Base-by-base conservation (phyloP, 2,329 filamentous ascomycete species). In the Xylaria sp. region DNA sequence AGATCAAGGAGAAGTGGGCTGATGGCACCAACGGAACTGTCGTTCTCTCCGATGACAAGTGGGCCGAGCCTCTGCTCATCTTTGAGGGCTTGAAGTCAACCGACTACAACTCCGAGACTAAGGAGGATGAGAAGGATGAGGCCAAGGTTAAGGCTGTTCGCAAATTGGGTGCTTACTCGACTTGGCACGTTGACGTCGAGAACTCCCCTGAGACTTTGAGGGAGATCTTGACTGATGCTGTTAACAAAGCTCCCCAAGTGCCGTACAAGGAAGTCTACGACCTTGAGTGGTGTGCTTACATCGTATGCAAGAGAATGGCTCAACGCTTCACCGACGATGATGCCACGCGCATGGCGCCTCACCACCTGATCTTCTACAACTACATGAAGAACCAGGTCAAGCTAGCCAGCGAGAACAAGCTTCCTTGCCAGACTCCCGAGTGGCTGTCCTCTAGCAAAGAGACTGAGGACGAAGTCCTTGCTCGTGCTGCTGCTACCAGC, bases 201-300 rank as follows among this genome's bases (percentile, higher is more conserved):
- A 76, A 75, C 62, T 75, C 74, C 10, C 67, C 70, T 7, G 73
- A 73, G 6, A 67, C 71, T 3, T 60, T 74, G 20, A 68, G 58
- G 53, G 69, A 68, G 23, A 44, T 76, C 10, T 57, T 76, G 23
- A 68, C 67, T 15, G 67, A 74, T 23, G 63, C 74, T 26, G 67
- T 75, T 10, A 61, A 68, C 28, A 65, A 66, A 15, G 74, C 74
- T 13, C 72, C 71, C 3, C 73, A 76, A 61, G 66, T 71, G 13
- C 74, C 74, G 6, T 76, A 76, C 59, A 71, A 64, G 17, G 70
- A 71, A 10, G 73, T 76, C 5, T 66, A 73, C 4, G 74, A 76
- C 46, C 70, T 76, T 31, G 74, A 76, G 56, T 76, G 74, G 74
- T 74, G 74, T n/a, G 74, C 74, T 1, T 75, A 75, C 66, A 76